Conservation (phyloP, 2,329 filamentous ascomycete species). For the Trichoderma sp. region DNA sequence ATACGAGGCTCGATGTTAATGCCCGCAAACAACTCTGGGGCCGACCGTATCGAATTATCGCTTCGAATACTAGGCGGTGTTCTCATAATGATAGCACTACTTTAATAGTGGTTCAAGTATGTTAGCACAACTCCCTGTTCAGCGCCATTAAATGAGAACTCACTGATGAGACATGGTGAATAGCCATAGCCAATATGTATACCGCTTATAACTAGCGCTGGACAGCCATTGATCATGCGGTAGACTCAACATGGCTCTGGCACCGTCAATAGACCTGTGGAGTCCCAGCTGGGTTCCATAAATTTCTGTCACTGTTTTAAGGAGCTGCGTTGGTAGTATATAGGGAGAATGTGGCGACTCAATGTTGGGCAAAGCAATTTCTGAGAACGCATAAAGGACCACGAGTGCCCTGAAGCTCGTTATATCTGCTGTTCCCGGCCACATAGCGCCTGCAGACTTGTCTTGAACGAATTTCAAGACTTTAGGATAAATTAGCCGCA, state of each 20-base stretch:
- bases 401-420: not conserved
- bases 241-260: not conserved
- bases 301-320: not conserved
- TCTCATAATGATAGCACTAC: not conserved
- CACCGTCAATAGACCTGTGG: not conserved
- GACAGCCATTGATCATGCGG: not conserved
- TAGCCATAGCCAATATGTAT: not conserved
- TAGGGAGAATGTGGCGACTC: not conserved
- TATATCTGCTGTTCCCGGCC: not conserved
- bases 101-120: not conserved
- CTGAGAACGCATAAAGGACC: not conserved
- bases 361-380: not conserved
- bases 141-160: not conserved
- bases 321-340: not conserved
- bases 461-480: not conserved
- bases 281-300: not conserved
- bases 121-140: not conserved
- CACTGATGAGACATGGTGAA: not conserved
- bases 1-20: not conserved
- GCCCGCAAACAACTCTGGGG: not conserved
- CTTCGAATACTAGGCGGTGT: not conserved
- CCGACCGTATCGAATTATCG: not conserved
- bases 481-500: not conserved
- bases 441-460: not conserved
- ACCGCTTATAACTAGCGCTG: not conserved